Base-by-base conservation (phyloP, 257 asterid genomes). In the Leptodermis oblonga region DNA sequence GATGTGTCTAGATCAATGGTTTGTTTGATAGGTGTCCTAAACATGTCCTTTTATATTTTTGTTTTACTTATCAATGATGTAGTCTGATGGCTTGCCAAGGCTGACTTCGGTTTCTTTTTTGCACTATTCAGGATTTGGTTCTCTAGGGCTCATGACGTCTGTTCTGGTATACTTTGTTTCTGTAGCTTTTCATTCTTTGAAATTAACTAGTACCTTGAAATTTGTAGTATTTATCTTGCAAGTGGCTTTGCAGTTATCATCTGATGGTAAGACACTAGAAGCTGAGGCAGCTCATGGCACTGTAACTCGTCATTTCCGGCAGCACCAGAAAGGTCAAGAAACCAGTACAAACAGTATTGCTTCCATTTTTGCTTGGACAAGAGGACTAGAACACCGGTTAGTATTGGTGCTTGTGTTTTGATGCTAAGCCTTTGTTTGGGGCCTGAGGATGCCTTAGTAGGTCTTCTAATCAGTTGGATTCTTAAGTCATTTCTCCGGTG, bases 261-360 rank as follows among this genome's bases (percentile, higher is more conserved):
- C 96, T 61, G 98, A 92, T 77, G 96, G 98, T n/a, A 87, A 83
- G 82, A 92, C 97, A 56, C 70, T 92, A 77, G 96, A 89, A 83
- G 90, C 98, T 51, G 98, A 92, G 87, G 98, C 97, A 68, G 98
- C 98, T 80, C 98, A 92, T 82, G 98, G 98, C 68, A 92, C 98
- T 51, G 98, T 92, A 36, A 86, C 92, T 59, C 96, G 96, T 41
- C 98, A 92, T 83, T 92, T 86, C 75, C 82, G 98, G 74, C 82
- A 81, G 80, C 89, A 92, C 67, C 90, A 92, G 59, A 92, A 87
- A 87, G 97, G 97, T 62, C 96, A 87, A 79, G 97, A 92, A 83
- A 92, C 98, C 72, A 87, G 97, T 82, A 92, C 97, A 65, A 92
- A 92, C 58, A 92, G 98, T 72, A 87, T 92, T 56, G 97, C 98